Evolutionary conservation across 2,329 filamentous ascomycete genomes (phyloP).

Genomic region (Gaeumannomyces sp.): DNA sequence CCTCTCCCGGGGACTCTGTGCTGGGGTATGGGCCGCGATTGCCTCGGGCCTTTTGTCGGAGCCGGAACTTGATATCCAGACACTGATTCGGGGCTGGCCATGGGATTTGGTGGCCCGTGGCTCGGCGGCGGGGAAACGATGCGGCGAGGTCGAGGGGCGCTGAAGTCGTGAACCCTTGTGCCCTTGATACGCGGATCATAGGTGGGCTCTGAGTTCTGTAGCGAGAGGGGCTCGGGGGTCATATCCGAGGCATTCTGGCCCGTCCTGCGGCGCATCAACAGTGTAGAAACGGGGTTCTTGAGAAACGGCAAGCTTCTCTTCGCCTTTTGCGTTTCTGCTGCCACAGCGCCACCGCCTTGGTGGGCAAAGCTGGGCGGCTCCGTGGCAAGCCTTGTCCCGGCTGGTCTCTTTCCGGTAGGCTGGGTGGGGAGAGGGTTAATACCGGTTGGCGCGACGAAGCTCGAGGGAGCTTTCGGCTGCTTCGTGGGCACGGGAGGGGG

Average conservation of each 20-base stretch:
- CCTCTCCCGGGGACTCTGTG: not conserved
- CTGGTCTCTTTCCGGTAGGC: slow-evolving; percentile 33
- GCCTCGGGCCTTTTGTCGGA: too few species aligned
- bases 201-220: slow-evolving; percentile 35
- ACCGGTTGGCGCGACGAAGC: slow-evolving; percentile 44
- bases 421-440: slow-evolving; percentile 28
- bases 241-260: slow-evolving; percentile 42
- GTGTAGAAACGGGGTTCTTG: slow-evolving; percentile 53
- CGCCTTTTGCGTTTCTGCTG: slow-evolving; percentile 36
- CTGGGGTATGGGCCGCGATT: not conserved
- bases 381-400: slow-evolving; percentile 32
- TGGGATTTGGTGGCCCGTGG: not conserved
- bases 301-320: slow-evolving; percentile 52
- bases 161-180: slow-evolving; percentile 60
- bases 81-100: too few species aligned
- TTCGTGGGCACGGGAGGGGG: slow-evolving; percentile 23
- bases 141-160: slow-evolving; percentile 48
- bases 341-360: slow-evolving; percentile 10
- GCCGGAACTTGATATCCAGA: too few species aligned
- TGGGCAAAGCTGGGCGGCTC: slow-evolving; percentile 28
- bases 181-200: slow-evolving; percentile 58
- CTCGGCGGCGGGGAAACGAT: slow-evolving; percentile 24
- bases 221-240: slow-evolving; percentile 32
- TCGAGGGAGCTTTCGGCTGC: slow-evolving; percentile 29
- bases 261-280: slow-evolving; percentile 51